phyloP scores from a whole-genome alignment of 1,284 basidiomycete genomes.

The Ganoderma meredithae region DNA sequence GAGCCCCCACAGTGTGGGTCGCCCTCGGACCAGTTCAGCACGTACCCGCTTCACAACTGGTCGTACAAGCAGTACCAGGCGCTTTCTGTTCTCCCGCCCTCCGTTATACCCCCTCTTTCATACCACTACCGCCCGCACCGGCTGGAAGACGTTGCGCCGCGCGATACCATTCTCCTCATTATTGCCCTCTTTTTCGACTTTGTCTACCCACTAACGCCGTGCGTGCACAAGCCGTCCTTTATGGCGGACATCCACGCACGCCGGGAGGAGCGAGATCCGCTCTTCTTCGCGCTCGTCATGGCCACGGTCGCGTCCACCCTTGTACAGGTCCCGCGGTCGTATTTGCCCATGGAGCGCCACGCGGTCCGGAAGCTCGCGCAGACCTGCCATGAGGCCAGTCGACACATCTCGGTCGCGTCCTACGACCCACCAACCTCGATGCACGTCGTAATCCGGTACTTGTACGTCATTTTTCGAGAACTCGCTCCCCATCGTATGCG shows the following conservation, averaged over 20 bases:
- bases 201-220: conserved; percentile 86
- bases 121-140: conserved; percentile 73
- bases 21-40: conserved; percentile 60
- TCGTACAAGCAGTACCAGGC: conserved; percentile 70
- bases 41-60: conserved; percentile 75
- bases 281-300: conserved; percentile 89
- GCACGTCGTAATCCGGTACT: conserved; percentile 84
- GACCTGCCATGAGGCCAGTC: conserved; percentile 81
- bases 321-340: conserved; percentile 82
- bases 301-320: conserved; percentile 84
- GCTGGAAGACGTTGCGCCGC: conserved; percentile 77
- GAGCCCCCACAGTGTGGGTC: conserved; percentile 52
- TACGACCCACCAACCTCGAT: conserved; percentile 85
- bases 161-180: conserved; percentile 80
- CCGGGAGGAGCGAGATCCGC: conserved; percentile 83
- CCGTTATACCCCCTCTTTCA: conserved; percentile 70
- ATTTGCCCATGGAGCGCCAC: conserved; percentile 81
- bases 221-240: conserved; percentile 84
- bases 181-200: conserved; percentile 90
- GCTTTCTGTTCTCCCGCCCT: conserved; percentile 55
- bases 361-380: conserved; percentile 80
- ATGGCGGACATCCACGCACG: conserved; percentile 82
- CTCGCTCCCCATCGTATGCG: conserved; percentile 9
- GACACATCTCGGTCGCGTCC: conserved; percentile 77
- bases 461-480: conserved; percentile 58